Percentiles rank a stretch among this genome's conserved stretches.
phyloP scores from a whole-genome alignment of 805 yeast genomes.

The Hanseniaspora nectarophila region DNA sequence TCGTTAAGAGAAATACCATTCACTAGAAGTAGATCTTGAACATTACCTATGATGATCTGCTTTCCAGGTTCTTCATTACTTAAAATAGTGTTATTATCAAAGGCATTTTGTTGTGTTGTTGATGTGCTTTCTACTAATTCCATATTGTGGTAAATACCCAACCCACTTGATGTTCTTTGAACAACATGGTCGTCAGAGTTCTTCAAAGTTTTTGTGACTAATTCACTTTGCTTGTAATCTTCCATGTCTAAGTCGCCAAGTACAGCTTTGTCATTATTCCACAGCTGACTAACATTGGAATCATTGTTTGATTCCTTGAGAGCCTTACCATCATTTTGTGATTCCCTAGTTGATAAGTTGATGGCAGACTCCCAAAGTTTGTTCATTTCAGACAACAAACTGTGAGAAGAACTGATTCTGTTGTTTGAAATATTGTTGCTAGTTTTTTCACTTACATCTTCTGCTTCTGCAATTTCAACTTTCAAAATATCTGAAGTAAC shows the following conservation, averaged over 20 bases:
- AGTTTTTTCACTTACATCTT: neutral
- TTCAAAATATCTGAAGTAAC: constrained; percentile 3
- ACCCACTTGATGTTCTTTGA: constrained; percentile 9
- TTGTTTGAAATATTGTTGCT: neutral
- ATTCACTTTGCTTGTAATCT: neutral
- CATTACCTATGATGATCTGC: constrained; percentile 4
- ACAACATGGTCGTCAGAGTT: neutral
- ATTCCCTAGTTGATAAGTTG: neutral
- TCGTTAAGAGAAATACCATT: constrained; percentile 4
- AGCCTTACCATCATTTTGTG: neutral
- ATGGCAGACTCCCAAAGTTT: constrained; percentile 8
- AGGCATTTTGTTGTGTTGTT: neutral
- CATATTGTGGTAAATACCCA: constrained; percentile 1
- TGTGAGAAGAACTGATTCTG: neutral
- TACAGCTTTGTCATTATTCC: neutral
- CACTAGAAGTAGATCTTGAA: neutral
- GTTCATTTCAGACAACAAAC: constrained; percentile 5
- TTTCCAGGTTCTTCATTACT: neutral
- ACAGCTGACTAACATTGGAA: neutral
- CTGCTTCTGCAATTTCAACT: neutral
- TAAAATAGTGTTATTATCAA: no score
- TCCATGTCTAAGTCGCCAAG: neutral
- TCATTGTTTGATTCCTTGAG: neutral
- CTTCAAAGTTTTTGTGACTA: neutral
- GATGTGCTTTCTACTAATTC: neutral